Percentiles rank a stretch among this genome's conserved stretches.
Conservation (phyloP, 192 early-diverging fungal genomes). For the Coemansia sp. region DNA sequence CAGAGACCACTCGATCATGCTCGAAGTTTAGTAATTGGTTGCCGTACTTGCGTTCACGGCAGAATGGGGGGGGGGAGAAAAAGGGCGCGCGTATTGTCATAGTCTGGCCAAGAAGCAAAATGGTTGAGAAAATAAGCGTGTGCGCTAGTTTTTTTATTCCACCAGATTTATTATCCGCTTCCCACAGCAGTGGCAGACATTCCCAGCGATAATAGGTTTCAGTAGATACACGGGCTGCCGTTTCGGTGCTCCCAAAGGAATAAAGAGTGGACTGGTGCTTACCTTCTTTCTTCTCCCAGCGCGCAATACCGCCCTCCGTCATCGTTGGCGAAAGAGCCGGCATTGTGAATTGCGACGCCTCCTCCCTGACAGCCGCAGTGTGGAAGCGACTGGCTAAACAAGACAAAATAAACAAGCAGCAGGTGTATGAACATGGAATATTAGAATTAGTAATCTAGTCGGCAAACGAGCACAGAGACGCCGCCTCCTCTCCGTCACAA, state of each 20-base stretch:
- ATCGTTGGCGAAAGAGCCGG: conserved; percentile 99
- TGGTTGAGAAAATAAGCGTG: no score
- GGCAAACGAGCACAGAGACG: neutral
- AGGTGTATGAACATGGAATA: neutral
- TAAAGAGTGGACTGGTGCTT: neutral
- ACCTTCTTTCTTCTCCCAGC: conserved; percentile 87
- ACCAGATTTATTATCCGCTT: no score
- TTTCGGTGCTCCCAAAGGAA: neutral
- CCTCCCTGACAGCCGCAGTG: conserved; percentile 18
- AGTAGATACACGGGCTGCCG: neutral
- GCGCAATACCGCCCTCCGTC: conserved; percentile 91
- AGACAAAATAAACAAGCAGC: neutral
- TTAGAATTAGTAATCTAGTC: neutral
- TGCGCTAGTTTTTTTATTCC: no score
- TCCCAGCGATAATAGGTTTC: no score
- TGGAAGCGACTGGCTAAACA: conserved; percentile 73
- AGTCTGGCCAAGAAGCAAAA: no score
- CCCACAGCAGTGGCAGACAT: no score
- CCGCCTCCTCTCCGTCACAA: neutral
- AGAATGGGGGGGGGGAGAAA: neutral
- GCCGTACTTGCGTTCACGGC: neutral
- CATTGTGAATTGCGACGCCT: conserved; percentile 73
- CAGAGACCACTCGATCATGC: neutral
- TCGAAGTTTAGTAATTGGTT: neutral
- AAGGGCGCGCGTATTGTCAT: neutral